Evolutionary conservation across 2,329 filamentous ascomycete genomes (phyloP).

Genomic region (Pezicula carpinea): DNA sequence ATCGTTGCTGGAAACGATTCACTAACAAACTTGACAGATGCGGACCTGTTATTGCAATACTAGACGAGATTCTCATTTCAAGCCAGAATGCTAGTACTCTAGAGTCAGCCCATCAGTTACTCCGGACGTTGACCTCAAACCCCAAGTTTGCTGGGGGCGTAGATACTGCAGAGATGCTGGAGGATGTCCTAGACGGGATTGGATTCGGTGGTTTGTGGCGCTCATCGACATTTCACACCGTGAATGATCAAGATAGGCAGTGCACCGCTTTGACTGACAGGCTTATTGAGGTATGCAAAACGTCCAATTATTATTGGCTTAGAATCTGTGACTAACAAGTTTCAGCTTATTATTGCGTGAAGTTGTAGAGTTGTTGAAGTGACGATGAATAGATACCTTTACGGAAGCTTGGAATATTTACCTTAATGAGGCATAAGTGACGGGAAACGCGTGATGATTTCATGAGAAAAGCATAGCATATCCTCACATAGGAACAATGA

Average conservation of each 20-base stretch:
- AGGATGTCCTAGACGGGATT: slow-evolving; percentile 51
- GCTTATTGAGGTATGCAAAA: slow-evolving; percentile 24
- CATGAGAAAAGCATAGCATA: slow-evolving; percentile 1
- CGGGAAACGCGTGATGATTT: slow-evolving; percentile 7
- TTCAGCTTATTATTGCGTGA: slow-evolving; percentile 12
- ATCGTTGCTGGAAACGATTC: background rate
- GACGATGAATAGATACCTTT: too few relatives aligned
- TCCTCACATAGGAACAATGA: slow-evolving; percentile 10
- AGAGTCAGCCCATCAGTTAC: slow-evolving; percentile 54
- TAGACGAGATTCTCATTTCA: slow-evolving; percentile 56
- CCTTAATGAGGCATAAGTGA: slow-evolving; percentile 12
- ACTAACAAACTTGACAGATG: slow-evolving; percentile 36
- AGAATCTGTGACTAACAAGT: background rate
- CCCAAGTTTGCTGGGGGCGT: slow-evolving; percentile 44
- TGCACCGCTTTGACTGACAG: slow-evolving; percentile 25
- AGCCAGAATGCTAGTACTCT: slow-evolving; percentile 58
- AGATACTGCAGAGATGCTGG: slow-evolving; percentile 43
- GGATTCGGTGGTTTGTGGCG: slow-evolving; percentile 62
- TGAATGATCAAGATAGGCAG: slow-evolving; percentile 27
- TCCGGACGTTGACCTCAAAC: slow-evolving; percentile 54
- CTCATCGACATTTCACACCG: slow-evolving; percentile 26
- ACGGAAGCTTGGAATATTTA: background rate
- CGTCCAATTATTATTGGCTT: background rate
- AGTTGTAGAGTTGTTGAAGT: background rate
- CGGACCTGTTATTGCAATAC: slow-evolving; percentile 49